Evolutionary conservation across 1,284 basidiomycete genomes (phyloP).

Genomic region (Leucoagaricus sp.): DNA sequence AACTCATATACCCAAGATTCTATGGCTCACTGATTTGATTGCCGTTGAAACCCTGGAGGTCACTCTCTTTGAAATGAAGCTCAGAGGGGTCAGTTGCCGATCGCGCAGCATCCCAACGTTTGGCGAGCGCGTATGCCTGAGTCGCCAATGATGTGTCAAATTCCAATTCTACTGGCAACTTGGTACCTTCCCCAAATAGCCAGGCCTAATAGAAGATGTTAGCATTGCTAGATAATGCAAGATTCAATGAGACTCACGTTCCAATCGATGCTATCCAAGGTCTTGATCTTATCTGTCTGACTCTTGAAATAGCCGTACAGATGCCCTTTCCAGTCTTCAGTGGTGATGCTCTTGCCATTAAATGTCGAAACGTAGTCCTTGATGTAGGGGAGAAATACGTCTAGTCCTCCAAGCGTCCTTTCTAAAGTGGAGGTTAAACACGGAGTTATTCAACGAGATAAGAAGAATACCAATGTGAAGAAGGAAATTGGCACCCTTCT

Average conservation of each 20-base stretch:
- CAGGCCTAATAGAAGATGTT: conserved; percentile 58
- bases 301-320: conserved; percentile 78
- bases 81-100: conserved; percentile 42
- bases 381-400: conserved; percentile 83
- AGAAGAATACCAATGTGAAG: conserved; percentile 53
- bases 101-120: conserved; percentile 76
- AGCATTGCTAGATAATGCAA: not conserved
- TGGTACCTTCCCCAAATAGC: conserved; percentile 82
- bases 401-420: conserved; percentile 82
- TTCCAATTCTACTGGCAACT: conserved; percentile 79
- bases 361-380: conserved; percentile 81
- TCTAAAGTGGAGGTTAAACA: conserved; percentile 46
- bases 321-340: conserved; percentile 86
- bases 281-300: conserved; percentile 64
- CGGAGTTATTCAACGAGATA: not conserved
- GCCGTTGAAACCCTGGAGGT: conserved; percentile 61
- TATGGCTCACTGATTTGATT: conserved; percentile 62
- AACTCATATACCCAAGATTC: not conserved
- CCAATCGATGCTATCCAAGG: conserved; percentile 79
- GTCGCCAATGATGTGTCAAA: conserved; percentile 85
- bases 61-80: conserved; percentile 51
- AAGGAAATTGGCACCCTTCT: conserved; percentile 53
- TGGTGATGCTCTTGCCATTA: conserved; percentile 84
- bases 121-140: conserved; percentile 71
- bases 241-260: conserved; percentile 47